phyloP scores from a whole-genome alignment of 2,329 filamentous ascomycete species.

The Eurotiales sp. region DNA sequence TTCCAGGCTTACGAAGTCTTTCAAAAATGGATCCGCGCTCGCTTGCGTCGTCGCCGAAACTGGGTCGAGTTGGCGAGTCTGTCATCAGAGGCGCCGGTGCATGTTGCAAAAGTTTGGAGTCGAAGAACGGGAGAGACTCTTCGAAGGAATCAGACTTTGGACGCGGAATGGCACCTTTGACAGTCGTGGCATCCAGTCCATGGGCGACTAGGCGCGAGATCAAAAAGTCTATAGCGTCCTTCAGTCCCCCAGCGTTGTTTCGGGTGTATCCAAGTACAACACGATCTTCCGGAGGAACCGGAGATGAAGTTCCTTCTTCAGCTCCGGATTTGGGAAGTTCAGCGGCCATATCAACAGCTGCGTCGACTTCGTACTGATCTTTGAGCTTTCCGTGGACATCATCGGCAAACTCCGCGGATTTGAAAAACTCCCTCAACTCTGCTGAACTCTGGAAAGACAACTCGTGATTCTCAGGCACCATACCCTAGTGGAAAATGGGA shows the following conservation, averaged over 20 bases:
- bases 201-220: constrained; percentile 80
- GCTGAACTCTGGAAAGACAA: constrained; percentile 74
- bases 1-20: constrained; percentile 87
- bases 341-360: constrained; percentile 60
- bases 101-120: constrained; percentile 93
- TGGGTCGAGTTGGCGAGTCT: constrained; percentile 83
- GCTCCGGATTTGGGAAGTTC: constrained; percentile 30
- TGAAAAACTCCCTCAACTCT: constrained; percentile 75
- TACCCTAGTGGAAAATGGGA: constrained; percentile 58
- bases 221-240: constrained; percentile 93
- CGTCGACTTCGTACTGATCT: constrained; percentile 85
- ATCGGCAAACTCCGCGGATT: constrained; percentile 73
- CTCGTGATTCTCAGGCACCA: constrained; percentile 96
- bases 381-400: constrained; percentile 82
- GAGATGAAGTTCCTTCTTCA: constrained; percentile 40
- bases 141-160: constrained; percentile 99
- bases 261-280: constrained; percentile 82
- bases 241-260: constrained; percentile 92
- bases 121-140: constrained; percentile 92
- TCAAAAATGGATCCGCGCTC: constrained; percentile 84
- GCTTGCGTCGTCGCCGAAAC: constrained; percentile 75
- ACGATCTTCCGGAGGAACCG: constrained; percentile 45
- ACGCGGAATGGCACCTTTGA: constrained; percentile 94
- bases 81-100: constrained; percentile 75
- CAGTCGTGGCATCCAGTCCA: constrained; percentile 79